A percentile compares a stretch with the other conserved stretches of the same genome.
Conservation (phyloP, 805 yeast species). For the Ogataea parapolymorpha region DNA sequence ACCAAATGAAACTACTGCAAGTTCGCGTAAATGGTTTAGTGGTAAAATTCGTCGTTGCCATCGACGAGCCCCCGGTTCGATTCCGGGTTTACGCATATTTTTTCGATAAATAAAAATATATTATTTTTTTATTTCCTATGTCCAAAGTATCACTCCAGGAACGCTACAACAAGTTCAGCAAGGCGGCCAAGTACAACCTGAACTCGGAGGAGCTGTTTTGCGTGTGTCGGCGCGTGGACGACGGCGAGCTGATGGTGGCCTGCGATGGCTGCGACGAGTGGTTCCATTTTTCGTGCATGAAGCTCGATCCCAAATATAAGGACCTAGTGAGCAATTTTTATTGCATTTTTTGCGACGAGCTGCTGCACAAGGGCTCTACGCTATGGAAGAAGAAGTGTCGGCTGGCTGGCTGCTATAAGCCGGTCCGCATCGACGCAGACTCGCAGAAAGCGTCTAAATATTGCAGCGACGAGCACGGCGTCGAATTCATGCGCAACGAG, state of each 20-base stretch:
- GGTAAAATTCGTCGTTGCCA: conserved; percentile 30
- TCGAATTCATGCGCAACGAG: conserved; percentile 35
- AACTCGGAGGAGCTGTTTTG: conserved; percentile 70
- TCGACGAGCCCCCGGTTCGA: conserved; percentile 31
- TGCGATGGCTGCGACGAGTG: conserved; percentile 96
- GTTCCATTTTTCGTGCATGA: conserved; percentile 84
- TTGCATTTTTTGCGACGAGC: conserved; percentile 67
- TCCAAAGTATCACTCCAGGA: conserved; percentile 24
- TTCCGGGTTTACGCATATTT: conserved; percentile 29
- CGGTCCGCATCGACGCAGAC: conserved; percentile 37
- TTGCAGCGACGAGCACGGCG: conserved; percentile 73
- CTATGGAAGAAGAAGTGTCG: conserved; percentile 79
- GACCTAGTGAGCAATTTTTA: conserved; percentile 59
- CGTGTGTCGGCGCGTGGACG: conserved; percentile 73
- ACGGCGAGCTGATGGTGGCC: conserved; percentile 83
- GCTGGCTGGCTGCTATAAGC: conserved; percentile 50
- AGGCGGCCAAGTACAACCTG: conserved; percentile 39
- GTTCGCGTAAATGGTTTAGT: conserved; percentile 27
- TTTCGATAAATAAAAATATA: background rate
- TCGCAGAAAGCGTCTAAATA: conserved; percentile 53
- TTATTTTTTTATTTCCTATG: conserved; percentile 2
- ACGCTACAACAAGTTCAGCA: conserved; percentile 27
- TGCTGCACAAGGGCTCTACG: conserved; percentile 47
- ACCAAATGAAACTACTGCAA: background rate
- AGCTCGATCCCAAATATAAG: conserved; percentile 47